Evolutionary conservation across 768 basidiomycete species (phyloP), one percentile per base, ranked within the genome.

Genomic region (Termitomyces eurrhizus): DNA sequence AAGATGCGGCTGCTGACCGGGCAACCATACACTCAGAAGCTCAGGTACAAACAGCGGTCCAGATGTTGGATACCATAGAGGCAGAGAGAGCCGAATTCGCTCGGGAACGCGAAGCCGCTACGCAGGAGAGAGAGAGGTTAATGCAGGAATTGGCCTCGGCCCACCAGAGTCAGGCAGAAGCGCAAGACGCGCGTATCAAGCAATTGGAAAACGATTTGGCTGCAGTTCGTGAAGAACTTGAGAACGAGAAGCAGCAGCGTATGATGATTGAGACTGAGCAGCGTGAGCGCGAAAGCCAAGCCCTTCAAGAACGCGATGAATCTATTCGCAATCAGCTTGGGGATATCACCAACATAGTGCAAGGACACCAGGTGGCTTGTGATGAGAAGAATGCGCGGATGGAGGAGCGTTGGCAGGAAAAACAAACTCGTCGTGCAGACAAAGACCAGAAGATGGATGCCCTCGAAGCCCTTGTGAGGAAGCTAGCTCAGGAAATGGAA

Each of bases 291-390:
- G 86, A 88, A 62, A 74, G 82, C 24, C 74, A 75, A 42, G 88
- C 87, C 52, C 75, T 77, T 37, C 67, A 75, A 42, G 88, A 90
- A 59, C 81, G 85, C 7, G 83, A 87, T 62, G 85, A 88, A 14
- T 78, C 74, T 8, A 70, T 90, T 46, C 78, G 83, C 37, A 75
- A 70, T 42, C 90, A 92, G 64, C 71, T 94, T 14, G 74, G 70
- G 5, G 90, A 93, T 61, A 83, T 94, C 63, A 87, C 91, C 1
- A 87, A 88, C 62, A 69, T 91, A 56, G 77, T 93, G 14, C 84
- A 89, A 58, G 85, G 87, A 59, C 87, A 90, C 58, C 77, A 82
- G 1, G 81, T 85, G 37, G 77, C 81, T 52, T 79, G 81, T 39
- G 81, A 83, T 35, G 74, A 78, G 64, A 89, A 92, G 76, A 86